Evolutionary conservation across 2,329 filamentous ascomycete species (phyloP), one percentile per base, ranked within the genome.

Genomic region (Neonectria sp.): DNA sequence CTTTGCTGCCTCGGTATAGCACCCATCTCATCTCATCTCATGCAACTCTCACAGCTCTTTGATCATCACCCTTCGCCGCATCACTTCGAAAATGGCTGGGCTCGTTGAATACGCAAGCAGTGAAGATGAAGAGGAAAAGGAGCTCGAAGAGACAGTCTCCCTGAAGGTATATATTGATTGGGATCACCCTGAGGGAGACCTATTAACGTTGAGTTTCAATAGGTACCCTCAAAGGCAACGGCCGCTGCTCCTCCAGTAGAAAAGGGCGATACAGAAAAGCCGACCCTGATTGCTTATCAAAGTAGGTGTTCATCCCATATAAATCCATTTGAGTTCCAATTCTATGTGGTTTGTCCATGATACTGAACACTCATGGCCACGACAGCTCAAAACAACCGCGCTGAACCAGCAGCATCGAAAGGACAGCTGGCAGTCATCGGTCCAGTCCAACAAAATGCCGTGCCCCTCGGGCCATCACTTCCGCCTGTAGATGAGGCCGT

Each of bases 81-180:
- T 58, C 49, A 31, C 53, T 70, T 46, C 13, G 82, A 73, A 56
- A 29, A 76, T 85, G 83, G 81, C 80, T 51, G 84, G 81, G 2
- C 81, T 88, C 13, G 86, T 88, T 8, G 80, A 74, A 37, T 88
- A 88, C 68, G 85, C 81, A 15, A 88, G 86, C 71, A 88, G 86
- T 62, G 85, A 86, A 49, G 86, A 87, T 2, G 86, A 86, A 6
- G 82, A 84, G 3, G 83, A 82, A 3, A 58, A 74, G 11, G 55
- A 63, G 8, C 25, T 55, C 13, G 59, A 74, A 29, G 24, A 72
- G 45, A 21, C 52, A 11, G 35, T 17, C 12, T 27, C 37, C 2
- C 49, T 56, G 13, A 48, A 63, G 68, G 74, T 74, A 71, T 46
- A 37, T 46, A 60, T 49, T 6, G 11, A 33, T 43, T 43, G 29